These are phyloP conservation scores for Exophiala calicioides DNA, from an alignment of 2,329 filamentous ascomycete genomes.

Conservation along the genomic window DNA sequence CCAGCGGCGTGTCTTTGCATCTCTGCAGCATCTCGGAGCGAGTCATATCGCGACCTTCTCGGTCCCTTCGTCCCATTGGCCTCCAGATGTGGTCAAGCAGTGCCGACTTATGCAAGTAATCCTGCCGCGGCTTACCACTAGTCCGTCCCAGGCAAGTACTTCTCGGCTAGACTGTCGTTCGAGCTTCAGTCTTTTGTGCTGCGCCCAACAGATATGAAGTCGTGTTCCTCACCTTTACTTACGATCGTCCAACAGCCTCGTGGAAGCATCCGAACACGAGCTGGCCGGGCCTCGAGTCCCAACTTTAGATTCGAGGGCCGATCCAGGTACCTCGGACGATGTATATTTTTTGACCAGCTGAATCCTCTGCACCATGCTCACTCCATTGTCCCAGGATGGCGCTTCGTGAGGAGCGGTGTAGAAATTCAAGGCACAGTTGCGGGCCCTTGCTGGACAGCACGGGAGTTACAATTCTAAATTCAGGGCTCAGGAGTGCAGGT, in stretches of 20 bases:
- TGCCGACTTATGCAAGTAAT: constrained; percentile 27
- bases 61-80: constrained; percentile 3
- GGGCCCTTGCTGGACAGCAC: constrained; percentile 11
- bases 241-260: constrained; percentile 8
- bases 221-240: constrained; percentile 2
- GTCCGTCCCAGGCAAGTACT: constrained; percentile 16
- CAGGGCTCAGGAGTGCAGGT: constrained; percentile 6
- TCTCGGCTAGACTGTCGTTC: constrained; percentile 8
- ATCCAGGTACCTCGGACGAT: not conserved
- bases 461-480: constrained; percentile 3
- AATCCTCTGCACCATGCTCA: constrained; percentile 1
- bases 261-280: not conserved
- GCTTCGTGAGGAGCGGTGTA: constrained; percentile 22
- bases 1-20: too few species aligned
- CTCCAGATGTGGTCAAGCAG: constrained; percentile 13
- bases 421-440: constrained; percentile 7
- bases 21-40: constrained; percentile 6
- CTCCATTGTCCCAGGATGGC: not conserved
- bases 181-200: constrained; percentile 12
- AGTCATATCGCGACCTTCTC: constrained; percentile 12
- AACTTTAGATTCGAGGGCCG: too few species aligned
- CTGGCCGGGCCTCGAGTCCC: too few species aligned
- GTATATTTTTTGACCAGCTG: constrained; percentile 10
- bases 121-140: constrained; percentile 21
- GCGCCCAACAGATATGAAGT: constrained; percentile 7